A percentile compares a stretch with the other conserved stretches of the same genome.
phyloP scores from a whole-genome alignment of 75 land plant species.

The Cunninghamia lanceolata region DNA sequence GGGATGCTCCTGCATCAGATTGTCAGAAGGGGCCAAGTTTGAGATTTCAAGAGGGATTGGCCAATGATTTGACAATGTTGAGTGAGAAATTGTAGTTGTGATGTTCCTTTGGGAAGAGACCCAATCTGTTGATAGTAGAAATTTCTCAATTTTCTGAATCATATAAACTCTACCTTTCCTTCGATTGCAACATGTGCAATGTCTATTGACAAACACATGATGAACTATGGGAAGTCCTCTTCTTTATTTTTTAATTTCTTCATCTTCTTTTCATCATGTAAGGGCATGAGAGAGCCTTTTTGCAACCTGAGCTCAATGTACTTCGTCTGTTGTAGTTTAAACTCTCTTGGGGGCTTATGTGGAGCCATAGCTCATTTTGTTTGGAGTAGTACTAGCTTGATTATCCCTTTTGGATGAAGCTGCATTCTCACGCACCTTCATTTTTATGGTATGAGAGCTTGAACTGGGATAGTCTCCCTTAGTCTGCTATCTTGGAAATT shows the following conservation, averaged over 20 bases:
- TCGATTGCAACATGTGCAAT: not conserved
- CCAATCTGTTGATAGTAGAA: not conserved
- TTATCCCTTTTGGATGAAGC: too few relatives aligned
- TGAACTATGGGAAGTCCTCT: not conserved
- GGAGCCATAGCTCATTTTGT: not conserved
- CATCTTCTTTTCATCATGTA: not conserved
- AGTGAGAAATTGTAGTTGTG: not conserved
- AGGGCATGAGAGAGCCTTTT: not conserved
- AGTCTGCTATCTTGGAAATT: not conserved
- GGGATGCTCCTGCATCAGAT: not conserved
- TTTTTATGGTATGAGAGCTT: not conserved
- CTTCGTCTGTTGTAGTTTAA: too few relatives aligned
- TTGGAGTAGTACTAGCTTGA: not conserved
- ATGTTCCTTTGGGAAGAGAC: not conserved
- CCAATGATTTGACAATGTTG: not conserved
- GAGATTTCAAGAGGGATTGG: not conserved
- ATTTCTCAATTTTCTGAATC: not conserved
- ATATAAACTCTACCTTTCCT: not conserved
- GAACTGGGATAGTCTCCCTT: not conserved
- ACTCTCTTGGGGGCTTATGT: not conserved
- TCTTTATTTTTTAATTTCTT: too few relatives aligned
- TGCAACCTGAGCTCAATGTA: not conserved
- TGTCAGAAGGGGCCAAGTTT: not conserved
- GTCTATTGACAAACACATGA: not conserved
- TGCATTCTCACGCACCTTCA: not conserved